Conservation (phyloP, 202 grass and related monocot species). For the Setaria viridis region DNA sequence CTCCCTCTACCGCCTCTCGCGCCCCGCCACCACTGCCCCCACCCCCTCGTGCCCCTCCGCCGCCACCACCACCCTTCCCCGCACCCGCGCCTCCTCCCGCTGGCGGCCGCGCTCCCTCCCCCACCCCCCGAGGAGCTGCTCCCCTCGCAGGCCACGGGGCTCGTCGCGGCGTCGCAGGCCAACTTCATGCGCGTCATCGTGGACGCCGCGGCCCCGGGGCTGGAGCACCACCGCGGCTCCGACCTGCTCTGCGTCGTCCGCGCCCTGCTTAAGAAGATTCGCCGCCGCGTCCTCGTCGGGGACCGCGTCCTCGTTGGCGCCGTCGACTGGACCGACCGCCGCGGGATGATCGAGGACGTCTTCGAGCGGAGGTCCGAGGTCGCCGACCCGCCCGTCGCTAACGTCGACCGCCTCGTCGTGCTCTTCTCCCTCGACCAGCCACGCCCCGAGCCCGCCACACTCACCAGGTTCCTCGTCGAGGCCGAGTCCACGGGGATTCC, state of each 20-base stretch:
- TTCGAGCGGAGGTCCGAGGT: conserved; percentile 73
- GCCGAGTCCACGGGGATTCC: conserved; percentile 81
- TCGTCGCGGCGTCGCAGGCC: conserved; percentile 84
- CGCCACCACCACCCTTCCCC: conserved; percentile 50
- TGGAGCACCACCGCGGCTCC: conserved; percentile 52
- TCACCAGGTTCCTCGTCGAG: conserved; percentile 94
- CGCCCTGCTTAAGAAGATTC: conserved; percentile 93
- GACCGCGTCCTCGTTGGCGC: conserved; percentile 78
- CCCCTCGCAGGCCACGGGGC: conserved; percentile 72
- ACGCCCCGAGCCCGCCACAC: conserved; percentile 69
- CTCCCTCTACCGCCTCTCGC: too few relatives aligned
- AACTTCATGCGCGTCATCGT: conserved; percentile 98
- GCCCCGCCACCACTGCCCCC: conserved; percentile 20
- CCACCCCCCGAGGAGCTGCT: conserved; percentile 55
- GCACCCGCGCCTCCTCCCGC: conserved; percentile 50
- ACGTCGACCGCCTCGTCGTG: conserved; percentile 76
- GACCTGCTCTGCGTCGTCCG: conserved; percentile 95
- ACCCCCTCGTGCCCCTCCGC: conserved; percentile 37
- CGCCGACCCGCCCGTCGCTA: conserved; percentile 76
- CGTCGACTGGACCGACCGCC: conserved; percentile 76
- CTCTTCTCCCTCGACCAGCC: conserved; percentile 91
- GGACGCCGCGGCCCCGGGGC: conserved; percentile 37
- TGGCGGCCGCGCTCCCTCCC: conserved; percentile 17
- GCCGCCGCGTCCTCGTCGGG: conserved; percentile 82
- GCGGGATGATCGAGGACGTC: conserved; percentile 91